Conservation (phyloP, 2,329 filamentous ascomycete genomes). For the Stagonosporopsis chrysanthemi region DNA sequence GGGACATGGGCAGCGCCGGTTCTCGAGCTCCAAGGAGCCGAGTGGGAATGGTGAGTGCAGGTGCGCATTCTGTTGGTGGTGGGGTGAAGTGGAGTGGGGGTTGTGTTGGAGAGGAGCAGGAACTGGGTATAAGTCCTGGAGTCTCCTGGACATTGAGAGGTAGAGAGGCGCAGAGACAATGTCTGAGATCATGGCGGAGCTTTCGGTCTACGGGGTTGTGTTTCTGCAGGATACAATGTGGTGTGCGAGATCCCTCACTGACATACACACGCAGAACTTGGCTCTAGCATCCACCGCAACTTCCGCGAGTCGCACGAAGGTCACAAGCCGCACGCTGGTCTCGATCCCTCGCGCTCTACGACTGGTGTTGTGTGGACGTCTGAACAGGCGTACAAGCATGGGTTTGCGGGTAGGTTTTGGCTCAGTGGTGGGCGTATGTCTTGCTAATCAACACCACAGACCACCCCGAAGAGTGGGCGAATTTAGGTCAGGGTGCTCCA, state of each 20-base stretch:
- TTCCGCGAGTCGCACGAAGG: slow-evolving; percentile 91
- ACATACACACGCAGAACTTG: slow-evolving; percentile 9
- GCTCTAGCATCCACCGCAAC: slow-evolving; percentile 65
- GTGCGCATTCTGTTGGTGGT: background rate
- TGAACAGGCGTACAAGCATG: slow-evolving; percentile 86
- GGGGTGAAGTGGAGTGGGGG: background rate
- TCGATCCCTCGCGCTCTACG: slow-evolving; percentile 85
- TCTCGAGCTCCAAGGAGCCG: slow-evolving; percentile 47
- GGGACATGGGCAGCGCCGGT: slow-evolving; percentile 37
- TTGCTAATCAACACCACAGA: slow-evolving; percentile 55
- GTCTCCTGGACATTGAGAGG: background rate
- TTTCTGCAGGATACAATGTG: background rate
- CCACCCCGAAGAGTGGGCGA: slow-evolving; percentile 84
- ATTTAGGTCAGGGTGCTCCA: slow-evolving; percentile 90
- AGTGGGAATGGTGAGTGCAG: slow-evolving; percentile 47
- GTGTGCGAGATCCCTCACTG: background rate
- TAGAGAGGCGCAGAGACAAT: background rate
- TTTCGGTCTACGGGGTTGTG: background rate
- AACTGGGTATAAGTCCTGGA: background rate
- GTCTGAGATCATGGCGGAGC: background rate
- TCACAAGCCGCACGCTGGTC: slow-evolving; percentile 87
- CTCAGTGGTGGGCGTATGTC: background rate
- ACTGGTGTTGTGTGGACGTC: slow-evolving; percentile 96
- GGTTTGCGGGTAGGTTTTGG: slow-evolving; percentile 63
- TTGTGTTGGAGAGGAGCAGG: background rate